These are phyloP conservation scores for Trichoderma citrinoviride DNA, from an alignment of 2,329 filamentous ascomycete genomes.

Conservation along the genomic window DNA sequence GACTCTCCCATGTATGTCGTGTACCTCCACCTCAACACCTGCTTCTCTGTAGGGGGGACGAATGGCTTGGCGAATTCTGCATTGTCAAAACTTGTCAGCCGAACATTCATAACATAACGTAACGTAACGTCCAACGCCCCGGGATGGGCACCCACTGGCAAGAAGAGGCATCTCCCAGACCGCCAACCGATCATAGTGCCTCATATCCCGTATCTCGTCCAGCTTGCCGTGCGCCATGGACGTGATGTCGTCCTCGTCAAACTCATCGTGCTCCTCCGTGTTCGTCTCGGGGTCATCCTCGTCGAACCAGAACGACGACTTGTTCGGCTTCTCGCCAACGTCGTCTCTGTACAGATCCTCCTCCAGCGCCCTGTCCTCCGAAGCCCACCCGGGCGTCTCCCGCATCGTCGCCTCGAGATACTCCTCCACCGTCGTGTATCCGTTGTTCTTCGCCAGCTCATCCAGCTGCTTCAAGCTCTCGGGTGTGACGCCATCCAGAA, in stretches of 20 bases:
- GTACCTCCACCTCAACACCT: constrained; percentile 89
- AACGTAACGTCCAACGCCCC: not conserved
- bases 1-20: constrained; percentile 93
- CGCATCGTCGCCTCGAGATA: constrained; percentile 33
- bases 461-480: constrained; percentile 37
- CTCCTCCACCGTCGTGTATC: constrained; percentile 35
- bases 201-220: constrained; percentile 81
- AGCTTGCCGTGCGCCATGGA: constrained; percentile 81
- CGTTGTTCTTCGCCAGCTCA: constrained; percentile 37
- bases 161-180: constrained; percentile 96
- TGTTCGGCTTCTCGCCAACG: constrained; percentile 36
- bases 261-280: constrained; percentile 58
- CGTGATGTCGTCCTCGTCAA: constrained; percentile 80
- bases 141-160: constrained; percentile 58
- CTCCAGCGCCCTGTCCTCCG: constrained; percentile 34
- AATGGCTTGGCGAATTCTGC: constrained; percentile 83
- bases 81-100: not conserved
- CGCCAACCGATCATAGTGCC: constrained; percentile 81
- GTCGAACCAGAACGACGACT: constrained; percentile 48
- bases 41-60: constrained; percentile 60
- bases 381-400: constrained; percentile 32
- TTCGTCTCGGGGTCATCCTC: constrained; percentile 48
- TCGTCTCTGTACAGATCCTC: constrained; percentile 35
- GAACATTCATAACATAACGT: not conserved
- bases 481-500: constrained; percentile 33